These are phyloP conservation scores for Lathyrus oleraceus DNA, from an alignment of 306 rosid species.

Conservation along the genomic window DNA sequence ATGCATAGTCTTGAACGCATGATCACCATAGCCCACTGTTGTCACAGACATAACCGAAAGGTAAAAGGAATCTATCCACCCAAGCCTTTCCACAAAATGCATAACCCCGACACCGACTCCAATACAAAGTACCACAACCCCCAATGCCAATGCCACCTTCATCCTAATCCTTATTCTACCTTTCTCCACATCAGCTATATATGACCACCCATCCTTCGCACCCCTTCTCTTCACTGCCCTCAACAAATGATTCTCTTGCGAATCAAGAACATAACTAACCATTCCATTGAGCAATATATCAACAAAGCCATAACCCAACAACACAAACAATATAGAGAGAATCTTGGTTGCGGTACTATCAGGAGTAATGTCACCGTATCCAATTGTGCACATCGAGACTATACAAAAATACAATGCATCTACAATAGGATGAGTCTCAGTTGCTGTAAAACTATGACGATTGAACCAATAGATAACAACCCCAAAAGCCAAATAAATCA, in stretches of 20 bases:
- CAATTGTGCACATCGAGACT: slow-evolving; percentile 96
- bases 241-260: slow-evolving; percentile 79
- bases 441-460: slow-evolving; percentile 52
- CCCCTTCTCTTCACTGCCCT: slow-evolving; percentile 56
- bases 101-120: slow-evolving; percentile 71
- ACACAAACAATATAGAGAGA: slow-evolving; percentile 74
- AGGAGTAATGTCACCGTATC: slow-evolving; percentile 93
- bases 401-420: slow-evolving; percentile 91
- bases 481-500: slow-evolving; percentile 67
- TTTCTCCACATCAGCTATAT: slow-evolving; percentile 82
- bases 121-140: slow-evolving; percentile 85
- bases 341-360: slow-evolving; percentile 67
- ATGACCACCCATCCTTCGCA: slow-evolving; percentile 58
- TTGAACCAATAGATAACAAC: slow-evolving; percentile 72
- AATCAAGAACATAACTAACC: slow-evolving; percentile 89
- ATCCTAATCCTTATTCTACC: slow-evolving; percentile 97
- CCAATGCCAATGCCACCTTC: slow-evolving; percentile 92
- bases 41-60: slow-evolving; percentile 98
- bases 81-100: slow-evolving; percentile 84
- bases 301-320: slow-evolving; percentile 89
- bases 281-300: slow-evolving; percentile 87
- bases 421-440: slow-evolving; percentile 82
- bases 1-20: slow-evolving; percentile 64
- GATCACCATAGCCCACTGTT: slow-evolving; percentile 90
- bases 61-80: slow-evolving; percentile 93